Evolutionary conservation across 441 rosid species (phyloP).

Genomic region (Macaranga tanarius): DNA sequence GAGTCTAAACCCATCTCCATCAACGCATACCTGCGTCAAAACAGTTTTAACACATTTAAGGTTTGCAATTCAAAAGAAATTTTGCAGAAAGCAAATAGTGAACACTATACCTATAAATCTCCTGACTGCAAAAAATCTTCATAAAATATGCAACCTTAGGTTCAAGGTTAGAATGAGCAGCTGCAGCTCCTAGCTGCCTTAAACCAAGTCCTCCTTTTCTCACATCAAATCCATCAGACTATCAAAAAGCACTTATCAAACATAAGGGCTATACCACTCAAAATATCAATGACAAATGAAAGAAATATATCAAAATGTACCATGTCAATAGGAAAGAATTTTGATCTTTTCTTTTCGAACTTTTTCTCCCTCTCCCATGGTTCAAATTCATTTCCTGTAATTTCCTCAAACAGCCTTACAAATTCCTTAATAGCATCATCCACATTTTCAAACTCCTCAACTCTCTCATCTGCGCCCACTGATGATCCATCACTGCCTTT

Average conservation of each 20-base stretch:
- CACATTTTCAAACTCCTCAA: slow-evolving; percentile 64
- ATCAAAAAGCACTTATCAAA: not conserved
- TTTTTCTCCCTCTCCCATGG: slow-evolving; percentile 83
- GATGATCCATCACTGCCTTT: slow-evolving; percentile 65
- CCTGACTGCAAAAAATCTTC: slow-evolving; percentile 69
- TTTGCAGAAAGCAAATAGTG: too few relatives aligned
- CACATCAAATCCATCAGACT: slow-evolving; percentile 75
- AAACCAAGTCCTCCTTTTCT: slow-evolving; percentile 68
- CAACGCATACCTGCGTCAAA: slow-evolving; percentile 51
- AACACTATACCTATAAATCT: slow-evolving; percentile 58
- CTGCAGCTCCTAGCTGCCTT: slow-evolving; percentile 69
- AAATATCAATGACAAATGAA: too few relatives aligned
- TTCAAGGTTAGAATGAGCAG: slow-evolving; percentile 65
- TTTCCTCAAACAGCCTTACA: slow-evolving; percentile 56
- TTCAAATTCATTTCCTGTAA: slow-evolving; percentile 74
- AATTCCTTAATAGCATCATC: slow-evolving; percentile 66
- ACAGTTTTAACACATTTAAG: not conserved
- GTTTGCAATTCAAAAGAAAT: not conserved
- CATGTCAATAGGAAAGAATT: slow-evolving; percentile 73
- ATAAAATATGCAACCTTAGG: slow-evolving; percentile 61
- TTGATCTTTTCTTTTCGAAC: slow-evolving; percentile 61
- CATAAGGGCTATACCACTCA: not conserved
- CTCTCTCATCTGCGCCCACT: slow-evolving; percentile 57
- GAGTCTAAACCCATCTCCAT: slow-evolving; percentile 72
- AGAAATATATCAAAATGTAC: slow-evolving; percentile 26